These are phyloP conservation scores for Aphanomyces stellatus DNA, from an alignment of 352 stramenopile species.

Conservation along the genomic window DNA sequence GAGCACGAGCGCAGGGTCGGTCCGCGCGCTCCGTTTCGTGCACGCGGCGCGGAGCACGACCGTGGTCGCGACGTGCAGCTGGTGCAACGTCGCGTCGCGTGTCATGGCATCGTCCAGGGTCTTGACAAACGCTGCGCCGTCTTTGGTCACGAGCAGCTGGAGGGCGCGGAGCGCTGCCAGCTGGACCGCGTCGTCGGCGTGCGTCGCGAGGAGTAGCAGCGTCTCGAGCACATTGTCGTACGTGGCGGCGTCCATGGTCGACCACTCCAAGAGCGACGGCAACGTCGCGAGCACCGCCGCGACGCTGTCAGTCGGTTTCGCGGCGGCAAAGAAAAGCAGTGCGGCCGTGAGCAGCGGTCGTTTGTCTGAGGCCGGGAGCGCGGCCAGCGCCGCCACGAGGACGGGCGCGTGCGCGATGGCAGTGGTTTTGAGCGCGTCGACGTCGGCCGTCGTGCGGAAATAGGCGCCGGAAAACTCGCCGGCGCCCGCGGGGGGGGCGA, in stretches of 20 bases:
- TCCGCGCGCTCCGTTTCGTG: background rate
- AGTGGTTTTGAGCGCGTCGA: background rate
- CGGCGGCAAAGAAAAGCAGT: background rate
- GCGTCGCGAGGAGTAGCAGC: background rate
- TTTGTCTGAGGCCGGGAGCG: background rate
- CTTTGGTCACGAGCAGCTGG: conserved; percentile 10
- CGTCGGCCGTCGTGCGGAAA: background rate
- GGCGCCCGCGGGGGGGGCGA: background rate
- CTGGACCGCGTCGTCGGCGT: background rate
- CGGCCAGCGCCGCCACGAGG: background rate
- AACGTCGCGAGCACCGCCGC: background rate
- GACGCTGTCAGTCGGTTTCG: background rate
- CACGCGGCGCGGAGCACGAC: background rate
- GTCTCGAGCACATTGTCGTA: conserved; percentile 16
- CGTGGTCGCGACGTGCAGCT: background rate
- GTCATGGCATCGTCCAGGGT: background rate
- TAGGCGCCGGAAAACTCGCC: background rate
- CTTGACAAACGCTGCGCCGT: conserved; percentile 8
- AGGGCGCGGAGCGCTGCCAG: background rate
- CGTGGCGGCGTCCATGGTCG: background rate
- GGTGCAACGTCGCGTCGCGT: background rate
- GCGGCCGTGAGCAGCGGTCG: conserved; percentile 1
- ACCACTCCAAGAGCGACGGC: background rate
- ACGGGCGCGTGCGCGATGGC: background rate
- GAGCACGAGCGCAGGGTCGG: background rate